phyloP scores from a whole-genome alignment of 352 stramenopile genomes.

The Pythium monospermum region DNA sequence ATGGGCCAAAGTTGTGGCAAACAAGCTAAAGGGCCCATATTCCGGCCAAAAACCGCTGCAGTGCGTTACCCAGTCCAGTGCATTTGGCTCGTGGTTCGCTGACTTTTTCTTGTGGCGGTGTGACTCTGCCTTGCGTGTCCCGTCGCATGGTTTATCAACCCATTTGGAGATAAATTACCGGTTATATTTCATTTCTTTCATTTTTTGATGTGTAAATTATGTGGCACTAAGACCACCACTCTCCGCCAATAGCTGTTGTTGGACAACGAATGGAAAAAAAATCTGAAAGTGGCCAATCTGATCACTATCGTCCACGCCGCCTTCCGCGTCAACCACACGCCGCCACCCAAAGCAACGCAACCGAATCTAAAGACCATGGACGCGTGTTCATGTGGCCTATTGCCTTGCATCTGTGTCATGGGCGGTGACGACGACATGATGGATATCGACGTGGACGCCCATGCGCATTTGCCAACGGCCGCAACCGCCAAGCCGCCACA shows the following conservation, averaged over 20 bases:
- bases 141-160: too few species aligned
- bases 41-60: too few species aligned
- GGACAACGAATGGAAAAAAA: constrained; percentile 3
- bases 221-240: constrained; percentile 3
- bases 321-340: not conserved
- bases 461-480: not conserved
- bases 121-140: too few species aligned
- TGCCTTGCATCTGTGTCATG: constrained; percentile 71
- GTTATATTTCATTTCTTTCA: not conserved
- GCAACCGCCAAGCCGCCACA: not conserved
- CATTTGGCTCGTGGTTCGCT: too few species aligned
- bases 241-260: not conserved
- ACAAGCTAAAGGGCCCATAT: too few species aligned
- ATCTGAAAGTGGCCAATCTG: not conserved
- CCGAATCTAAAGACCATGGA: not conserved
- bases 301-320: not conserved
- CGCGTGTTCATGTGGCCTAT: constrained; percentile 48
- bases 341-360: not conserved
- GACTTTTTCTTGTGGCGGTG: too few species aligned
- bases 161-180: too few species aligned
- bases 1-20: too few species aligned
- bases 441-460: constrained; percentile 12
- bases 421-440: constrained; percentile 27
- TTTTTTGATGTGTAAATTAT: not conserved
- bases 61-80: too few species aligned